Conservation (phyloP, 1,284 basidiomycete genomes). For the Papiliotrema terrestris region DNA sequence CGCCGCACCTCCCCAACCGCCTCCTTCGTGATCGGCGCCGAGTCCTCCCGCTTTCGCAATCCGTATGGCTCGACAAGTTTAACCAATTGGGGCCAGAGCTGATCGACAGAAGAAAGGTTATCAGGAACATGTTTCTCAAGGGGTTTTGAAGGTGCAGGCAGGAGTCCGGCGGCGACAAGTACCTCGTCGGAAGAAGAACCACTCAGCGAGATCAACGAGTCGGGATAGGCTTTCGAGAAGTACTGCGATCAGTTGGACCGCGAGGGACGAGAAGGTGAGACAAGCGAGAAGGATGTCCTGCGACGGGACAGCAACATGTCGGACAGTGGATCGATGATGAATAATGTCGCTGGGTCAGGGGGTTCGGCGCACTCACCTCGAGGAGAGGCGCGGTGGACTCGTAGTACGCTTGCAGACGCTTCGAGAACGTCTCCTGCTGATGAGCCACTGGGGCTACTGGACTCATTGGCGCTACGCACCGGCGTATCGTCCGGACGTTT, state of each 20-base stretch:
- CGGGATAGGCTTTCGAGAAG: conserved; percentile 59
- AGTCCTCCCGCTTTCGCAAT: conserved; percentile 15
- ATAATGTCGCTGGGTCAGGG: neutral
- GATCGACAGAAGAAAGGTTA: conserved; percentile 30
- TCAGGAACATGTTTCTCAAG: conserved; percentile 8
- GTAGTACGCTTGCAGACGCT: conserved; percentile 77
- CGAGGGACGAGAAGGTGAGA: no score
- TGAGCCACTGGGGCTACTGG: neutral
- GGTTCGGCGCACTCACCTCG: conserved; percentile 34
- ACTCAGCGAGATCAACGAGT: conserved; percentile 67
- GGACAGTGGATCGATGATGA: no score
- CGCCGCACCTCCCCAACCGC: conserved; percentile 31
- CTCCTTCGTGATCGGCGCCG: conserved; percentile 12
- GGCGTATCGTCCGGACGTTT: conserved; percentile 92
- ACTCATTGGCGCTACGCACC: conserved; percentile 53
- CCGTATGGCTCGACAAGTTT: conserved; percentile 42
- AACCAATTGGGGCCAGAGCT: conserved; percentile 48
- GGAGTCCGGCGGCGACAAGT: conserved; percentile 29
- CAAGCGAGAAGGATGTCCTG: no score
- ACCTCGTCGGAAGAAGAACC: conserved; percentile 89
- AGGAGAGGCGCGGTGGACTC: conserved; percentile 82
- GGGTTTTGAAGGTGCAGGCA: conserved; percentile 6
- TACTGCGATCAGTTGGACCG: conserved; percentile 50
- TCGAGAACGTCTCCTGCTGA: conserved; percentile 72
- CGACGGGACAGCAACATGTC: no score